Percentiles rank a stretch among this genome's conserved stretches.
These are phyloP conservation scores for Spergularia bocconei DNA, from an alignment of 148 eudicot genomes.

Conservation along the genomic window DNA sequence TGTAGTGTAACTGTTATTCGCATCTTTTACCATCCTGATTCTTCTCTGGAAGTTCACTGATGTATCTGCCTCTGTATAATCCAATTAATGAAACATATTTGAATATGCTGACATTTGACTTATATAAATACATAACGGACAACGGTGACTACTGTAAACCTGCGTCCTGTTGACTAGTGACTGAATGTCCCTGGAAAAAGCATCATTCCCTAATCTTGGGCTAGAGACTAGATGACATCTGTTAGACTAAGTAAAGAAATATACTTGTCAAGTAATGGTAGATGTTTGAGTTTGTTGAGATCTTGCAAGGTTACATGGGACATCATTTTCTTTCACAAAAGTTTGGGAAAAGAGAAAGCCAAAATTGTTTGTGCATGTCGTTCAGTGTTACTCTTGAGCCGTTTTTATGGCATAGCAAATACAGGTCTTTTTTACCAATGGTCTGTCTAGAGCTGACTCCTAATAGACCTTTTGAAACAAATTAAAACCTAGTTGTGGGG, in stretches of 20 bases:
- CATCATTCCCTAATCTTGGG: background rate
- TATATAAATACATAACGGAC: background rate
- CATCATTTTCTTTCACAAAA: too few relatives aligned
- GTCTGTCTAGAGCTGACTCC: background rate
- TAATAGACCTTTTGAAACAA: background rate
- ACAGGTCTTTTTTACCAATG: background rate
- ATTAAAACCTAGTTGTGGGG: too few relatives aligned
- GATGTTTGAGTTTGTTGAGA: background rate
- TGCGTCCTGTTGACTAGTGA: too few relatives aligned
- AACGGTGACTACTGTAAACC: background rate
- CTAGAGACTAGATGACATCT: background rate
- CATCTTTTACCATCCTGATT: background rate
- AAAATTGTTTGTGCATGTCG: too few relatives aligned
- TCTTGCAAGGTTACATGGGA: background rate
- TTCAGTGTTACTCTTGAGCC: too few relatives aligned
- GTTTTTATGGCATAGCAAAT: too few relatives aligned
- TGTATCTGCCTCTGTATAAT: background rate
- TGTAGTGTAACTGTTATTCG: conserved; percentile 2
- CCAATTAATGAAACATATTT: background rate
- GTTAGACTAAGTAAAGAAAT: background rate
- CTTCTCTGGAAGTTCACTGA: background rate
- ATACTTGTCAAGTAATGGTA: background rate
- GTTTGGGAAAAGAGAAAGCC: too few relatives aligned
- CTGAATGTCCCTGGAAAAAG: too few relatives aligned
- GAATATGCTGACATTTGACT: background rate